Evolutionary conservation across 176 grass and related monocot genomes (phyloP).

Genomic region (Chrysopogon serrulatus): DNA sequence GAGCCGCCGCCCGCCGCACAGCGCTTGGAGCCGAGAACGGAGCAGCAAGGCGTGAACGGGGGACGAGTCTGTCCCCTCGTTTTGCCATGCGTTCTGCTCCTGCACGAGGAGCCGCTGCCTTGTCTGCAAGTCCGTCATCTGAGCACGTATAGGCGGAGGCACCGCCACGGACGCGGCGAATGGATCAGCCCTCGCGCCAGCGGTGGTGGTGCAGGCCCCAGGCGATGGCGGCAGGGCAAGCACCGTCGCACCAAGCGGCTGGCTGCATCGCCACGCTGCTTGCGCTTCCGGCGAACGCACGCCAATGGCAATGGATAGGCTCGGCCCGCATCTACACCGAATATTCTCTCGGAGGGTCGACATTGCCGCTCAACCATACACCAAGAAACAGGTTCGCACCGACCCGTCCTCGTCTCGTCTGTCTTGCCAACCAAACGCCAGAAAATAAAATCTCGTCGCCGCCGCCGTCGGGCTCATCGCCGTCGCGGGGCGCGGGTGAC

Average conservation of each 20-base stretch:
- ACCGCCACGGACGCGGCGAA: constrained; percentile 58
- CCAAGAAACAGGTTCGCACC: too few species aligned
- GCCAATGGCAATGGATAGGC: too few species aligned
- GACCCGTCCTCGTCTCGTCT: too few species aligned
- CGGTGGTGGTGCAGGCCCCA: background rate
- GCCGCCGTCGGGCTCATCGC: background rate
- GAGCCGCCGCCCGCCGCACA: too few species aligned
- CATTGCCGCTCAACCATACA: too few species aligned
- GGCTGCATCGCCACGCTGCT: constrained; percentile 35
- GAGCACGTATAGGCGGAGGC: constrained; percentile 52
- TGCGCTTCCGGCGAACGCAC: constrained; percentile 25
- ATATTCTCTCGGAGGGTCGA: too few species aligned
- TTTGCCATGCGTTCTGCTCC: constrained; percentile 58
- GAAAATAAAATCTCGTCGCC: background rate
- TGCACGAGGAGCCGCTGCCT: constrained; percentile 44
- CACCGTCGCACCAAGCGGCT: background rate
- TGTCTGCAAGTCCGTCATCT: constrained; percentile 61
- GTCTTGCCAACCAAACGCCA: too few species aligned
- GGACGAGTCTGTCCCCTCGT: too few species aligned
- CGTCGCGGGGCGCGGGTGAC: background rate
- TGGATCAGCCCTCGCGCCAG: constrained; percentile 9
- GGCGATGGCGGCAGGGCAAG: constrained; percentile 43
- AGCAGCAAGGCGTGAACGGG: too few species aligned
- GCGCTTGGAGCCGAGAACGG: too few species aligned
- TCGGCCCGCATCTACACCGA: too few species aligned